Evolutionary conservation across 208 protist genomes (phyloP).

Genomic region (Crithidia acanthocephali): DNA sequence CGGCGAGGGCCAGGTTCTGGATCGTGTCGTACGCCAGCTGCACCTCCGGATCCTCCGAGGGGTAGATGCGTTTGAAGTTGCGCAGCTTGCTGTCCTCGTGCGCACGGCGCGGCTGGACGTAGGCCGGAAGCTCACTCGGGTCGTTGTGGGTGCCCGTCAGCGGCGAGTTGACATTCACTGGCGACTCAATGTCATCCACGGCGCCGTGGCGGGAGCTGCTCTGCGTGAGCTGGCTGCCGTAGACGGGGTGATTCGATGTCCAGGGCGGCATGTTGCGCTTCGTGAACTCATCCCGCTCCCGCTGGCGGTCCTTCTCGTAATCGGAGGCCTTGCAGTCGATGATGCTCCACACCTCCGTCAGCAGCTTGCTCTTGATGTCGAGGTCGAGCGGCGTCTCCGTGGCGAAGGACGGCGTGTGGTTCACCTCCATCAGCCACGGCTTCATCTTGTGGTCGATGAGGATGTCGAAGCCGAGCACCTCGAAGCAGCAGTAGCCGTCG

Average conservation of each 20-base stretch:
- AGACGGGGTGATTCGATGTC: slow-evolving; percentile 49
- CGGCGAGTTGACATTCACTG: neutral
- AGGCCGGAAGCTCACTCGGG: slow-evolving; percentile 21
- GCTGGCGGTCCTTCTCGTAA: slow-evolving; percentile 57
- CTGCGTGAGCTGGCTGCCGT: slow-evolving; percentile 26
- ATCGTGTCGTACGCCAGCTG: slow-evolving; percentile 79
- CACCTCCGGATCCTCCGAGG: slow-evolving; percentile 55
- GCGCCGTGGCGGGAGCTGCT: slow-evolving; percentile 18
- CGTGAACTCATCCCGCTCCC: slow-evolving; percentile 79
- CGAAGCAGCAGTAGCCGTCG: slow-evolving; percentile 95
- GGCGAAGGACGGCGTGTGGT: slow-evolving; percentile 96
- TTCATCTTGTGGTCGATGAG: slow-evolving; percentile 93
- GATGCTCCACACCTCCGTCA: slow-evolving; percentile 91
- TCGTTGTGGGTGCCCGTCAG: neutral
- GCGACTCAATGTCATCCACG: neutral
- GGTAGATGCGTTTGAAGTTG: slow-evolving; percentile 87
- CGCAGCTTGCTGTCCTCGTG: slow-evolving; percentile 81
- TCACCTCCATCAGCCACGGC: slow-evolving; percentile 97
- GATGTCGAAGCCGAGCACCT: slow-evolving; percentile 97
- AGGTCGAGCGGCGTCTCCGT: slow-evolving; percentile 94
- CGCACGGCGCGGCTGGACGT: slow-evolving; percentile 31
- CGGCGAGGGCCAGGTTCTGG: slow-evolving; percentile 43
- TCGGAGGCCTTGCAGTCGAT: slow-evolving; percentile 84
- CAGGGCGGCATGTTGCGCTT: slow-evolving; percentile 77
- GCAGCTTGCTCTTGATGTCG: slow-evolving; percentile 90